Percentiles rank a stretch among this genome's conserved stretches.
Evolutionary conservation across 1,139 yeast genomes (phyloP).

Genomic region (Hyphopichia fennica): DNA sequence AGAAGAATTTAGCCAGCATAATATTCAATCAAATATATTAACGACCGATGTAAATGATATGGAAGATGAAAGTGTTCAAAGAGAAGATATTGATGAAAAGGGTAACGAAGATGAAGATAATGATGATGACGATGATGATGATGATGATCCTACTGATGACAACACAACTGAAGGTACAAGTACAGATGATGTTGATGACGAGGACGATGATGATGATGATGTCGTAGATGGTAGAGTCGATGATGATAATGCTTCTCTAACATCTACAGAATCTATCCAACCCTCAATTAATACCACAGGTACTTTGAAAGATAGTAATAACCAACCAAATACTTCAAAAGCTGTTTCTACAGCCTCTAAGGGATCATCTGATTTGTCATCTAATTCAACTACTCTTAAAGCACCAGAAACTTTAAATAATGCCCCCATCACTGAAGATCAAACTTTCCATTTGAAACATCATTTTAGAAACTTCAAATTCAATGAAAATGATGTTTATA

Average conservation of each 20-base stretch:
- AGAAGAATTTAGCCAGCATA: constrained; percentile 8
- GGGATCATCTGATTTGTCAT: constrained; percentile 9
- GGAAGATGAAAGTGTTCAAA: constrained; percentile 46
- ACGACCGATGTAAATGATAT: constrained; percentile 46
- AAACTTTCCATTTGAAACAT: constrained; percentile 35
- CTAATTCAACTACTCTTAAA: constrained; percentile 11
- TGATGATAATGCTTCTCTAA: constrained; percentile 14
- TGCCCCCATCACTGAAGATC: constrained; percentile 42
- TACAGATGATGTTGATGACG: constrained; percentile 16
- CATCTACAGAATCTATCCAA: constrained; percentile 12
- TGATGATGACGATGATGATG: constrained; percentile 19
- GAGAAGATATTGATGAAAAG: constrained; percentile 41
- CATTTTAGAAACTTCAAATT: constrained; percentile 44
- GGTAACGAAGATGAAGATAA: constrained; percentile 33
- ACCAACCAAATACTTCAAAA: neutral
- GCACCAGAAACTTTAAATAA: constrained; percentile 33
- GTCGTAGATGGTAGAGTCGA: constrained; percentile 16
- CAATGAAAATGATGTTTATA: constrained; percentile 45
- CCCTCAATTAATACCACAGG: constrained; percentile 12
- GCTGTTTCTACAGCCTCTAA: neutral
- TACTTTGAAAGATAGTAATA: constrained; percentile 13
- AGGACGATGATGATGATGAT: constrained; percentile 18
- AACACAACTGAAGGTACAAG: constrained; percentile 17
- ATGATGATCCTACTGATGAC: constrained; percentile 14
- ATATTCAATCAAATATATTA: constrained; percentile 28